Conservation (phyloP, 495 filamentous ascomycete genomes). For the Diplogelasinospora grovesii region DNA sequence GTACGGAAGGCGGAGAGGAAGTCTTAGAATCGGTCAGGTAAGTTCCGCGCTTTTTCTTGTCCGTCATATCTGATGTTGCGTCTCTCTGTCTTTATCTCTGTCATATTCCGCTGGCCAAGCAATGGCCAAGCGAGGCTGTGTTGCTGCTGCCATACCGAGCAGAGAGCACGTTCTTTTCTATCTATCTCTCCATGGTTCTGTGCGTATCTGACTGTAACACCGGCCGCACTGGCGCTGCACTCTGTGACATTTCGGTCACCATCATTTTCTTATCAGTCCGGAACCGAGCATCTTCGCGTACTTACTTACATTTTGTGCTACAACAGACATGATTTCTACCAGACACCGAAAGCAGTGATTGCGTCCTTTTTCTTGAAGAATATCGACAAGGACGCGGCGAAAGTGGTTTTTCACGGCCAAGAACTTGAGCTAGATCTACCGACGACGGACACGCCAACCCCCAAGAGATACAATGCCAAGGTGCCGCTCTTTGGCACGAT, state of each 20-base stretch:
- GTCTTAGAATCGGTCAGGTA: constrained; percentile 64
- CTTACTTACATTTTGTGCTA: no score
- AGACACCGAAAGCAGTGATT: constrained; percentile 78
- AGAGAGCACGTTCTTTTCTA: constrained; percentile 4
- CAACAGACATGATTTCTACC: constrained; percentile 90
- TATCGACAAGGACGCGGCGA: constrained; percentile 74
- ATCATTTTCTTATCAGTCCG: no score
- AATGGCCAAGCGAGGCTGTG: constrained; percentile 27
- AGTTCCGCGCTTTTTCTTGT: constrained; percentile 10
- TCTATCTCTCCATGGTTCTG: constrained; percentile 4
- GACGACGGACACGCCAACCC: constrained; percentile 60
- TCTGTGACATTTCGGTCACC: constrained; percentile 3
- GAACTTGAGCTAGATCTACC: constrained; percentile 67
- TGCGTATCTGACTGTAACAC: no score
- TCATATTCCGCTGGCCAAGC: constrained; percentile 20
- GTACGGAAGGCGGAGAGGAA: constrained; percentile 49
- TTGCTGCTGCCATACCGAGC: constrained; percentile 8
- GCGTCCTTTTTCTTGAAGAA: constrained; percentile 95
- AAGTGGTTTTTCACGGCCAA: constrained; percentile 55
- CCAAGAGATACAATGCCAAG: constrained; percentile 70
- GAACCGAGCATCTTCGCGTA: constrained; percentile 1
- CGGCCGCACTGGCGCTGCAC: constrained; percentile 9
- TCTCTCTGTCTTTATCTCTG: background rate
- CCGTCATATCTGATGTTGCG: constrained; percentile 9
- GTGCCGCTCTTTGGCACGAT: constrained; percentile 74